Percentiles rank a stretch among this genome's conserved stretches.
Conservation (phyloP, 2,329 filamentous ascomycete species). For the Biscogniauxia mediterranea region DNA sequence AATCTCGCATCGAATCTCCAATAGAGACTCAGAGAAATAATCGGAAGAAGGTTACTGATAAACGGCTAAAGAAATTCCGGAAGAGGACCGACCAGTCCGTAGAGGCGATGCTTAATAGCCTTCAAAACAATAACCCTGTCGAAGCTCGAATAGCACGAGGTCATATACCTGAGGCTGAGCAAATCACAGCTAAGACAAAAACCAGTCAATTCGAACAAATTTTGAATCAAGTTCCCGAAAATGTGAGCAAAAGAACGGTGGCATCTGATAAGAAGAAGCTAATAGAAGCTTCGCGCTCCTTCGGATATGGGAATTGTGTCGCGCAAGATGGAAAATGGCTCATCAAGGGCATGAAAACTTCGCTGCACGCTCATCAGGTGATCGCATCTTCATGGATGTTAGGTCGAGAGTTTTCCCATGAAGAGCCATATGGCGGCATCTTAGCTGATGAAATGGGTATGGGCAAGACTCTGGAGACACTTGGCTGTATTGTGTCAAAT, state of each 20-base stretch:
- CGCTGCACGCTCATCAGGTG: conserved; percentile 10
- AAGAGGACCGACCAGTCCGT: not conserved
- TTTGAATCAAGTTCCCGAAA: not conserved
- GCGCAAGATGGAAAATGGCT: conserved; percentile 12
- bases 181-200: not conserved
- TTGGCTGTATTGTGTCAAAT: conserved; percentile 12
- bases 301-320: conserved; percentile 5
- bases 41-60: too few species aligned
- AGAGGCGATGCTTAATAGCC: not conserved
- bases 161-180: not conserved
- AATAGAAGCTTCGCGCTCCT: conserved; percentile 4
- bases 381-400: conserved; percentile 12
- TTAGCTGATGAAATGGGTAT: conserved; percentile 17
- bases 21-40: too few species aligned
- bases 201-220: not conserved
- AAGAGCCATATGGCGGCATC: conserved; percentile 9
- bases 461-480: conserved; percentile 12
- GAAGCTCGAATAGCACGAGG: not conserved
- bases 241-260: not conserved
- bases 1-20: too few species aligned
- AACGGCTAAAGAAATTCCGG: not conserved
- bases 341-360: conserved; percentile 8
- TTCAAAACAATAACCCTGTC: not conserved
- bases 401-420: conserved; percentile 4
- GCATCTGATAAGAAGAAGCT: conserved; percentile 8